Conservation (phyloP, 2,329 filamentous ascomycete species). For the Monascus ruber region DNA sequence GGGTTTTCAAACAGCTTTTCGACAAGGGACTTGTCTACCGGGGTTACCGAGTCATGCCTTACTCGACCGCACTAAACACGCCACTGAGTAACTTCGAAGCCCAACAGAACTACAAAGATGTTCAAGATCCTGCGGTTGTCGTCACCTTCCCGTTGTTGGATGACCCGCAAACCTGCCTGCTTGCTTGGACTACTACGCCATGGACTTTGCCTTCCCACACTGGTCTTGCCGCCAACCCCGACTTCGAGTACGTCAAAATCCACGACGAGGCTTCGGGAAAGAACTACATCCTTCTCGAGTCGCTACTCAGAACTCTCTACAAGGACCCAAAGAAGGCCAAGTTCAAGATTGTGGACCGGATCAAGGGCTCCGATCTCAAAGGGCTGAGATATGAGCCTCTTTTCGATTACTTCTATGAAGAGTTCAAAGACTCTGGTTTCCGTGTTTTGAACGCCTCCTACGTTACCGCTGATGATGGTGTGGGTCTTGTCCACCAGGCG, state of each 20-base stretch:
- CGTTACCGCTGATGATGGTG: slow-evolving; percentile 81
- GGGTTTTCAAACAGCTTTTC: slow-evolving; percentile 89
- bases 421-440: slow-evolving; percentile 79
- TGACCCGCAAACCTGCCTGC: slow-evolving; percentile 60
- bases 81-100: slow-evolving; percentile 89
- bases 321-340: slow-evolving; percentile 95
- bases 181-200: slow-evolving; percentile 85
- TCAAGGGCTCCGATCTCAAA: slow-evolving; percentile 73
- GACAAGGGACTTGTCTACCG: slow-evolving; percentile 85
- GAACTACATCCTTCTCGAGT: slow-evolving; percentile 74
- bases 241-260: slow-evolving; percentile 82
- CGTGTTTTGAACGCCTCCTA: slow-evolving; percentile 72
- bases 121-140: slow-evolving; percentile 80
- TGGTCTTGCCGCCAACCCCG: slow-evolving; percentile 65
- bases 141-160: slow-evolving; percentile 75
- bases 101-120: slow-evolving; percentile 88
- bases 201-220: slow-evolving; percentile 76
- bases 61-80: slow-evolving; percentile 80
- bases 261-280: slow-evolving; percentile 71
- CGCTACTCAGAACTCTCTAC: slow-evolving; percentile 70
- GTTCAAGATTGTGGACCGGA: slow-evolving; percentile 67
- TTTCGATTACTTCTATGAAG: slow-evolving; percentile 80
- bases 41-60: slow-evolving; percentile 87
- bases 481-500: slow-evolving; percentile 86
- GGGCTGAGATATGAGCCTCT: slow-evolving; percentile 83